phyloP scores from a whole-genome alignment of 257 asterid genomes.

The Rhazya stricta region DNA sequence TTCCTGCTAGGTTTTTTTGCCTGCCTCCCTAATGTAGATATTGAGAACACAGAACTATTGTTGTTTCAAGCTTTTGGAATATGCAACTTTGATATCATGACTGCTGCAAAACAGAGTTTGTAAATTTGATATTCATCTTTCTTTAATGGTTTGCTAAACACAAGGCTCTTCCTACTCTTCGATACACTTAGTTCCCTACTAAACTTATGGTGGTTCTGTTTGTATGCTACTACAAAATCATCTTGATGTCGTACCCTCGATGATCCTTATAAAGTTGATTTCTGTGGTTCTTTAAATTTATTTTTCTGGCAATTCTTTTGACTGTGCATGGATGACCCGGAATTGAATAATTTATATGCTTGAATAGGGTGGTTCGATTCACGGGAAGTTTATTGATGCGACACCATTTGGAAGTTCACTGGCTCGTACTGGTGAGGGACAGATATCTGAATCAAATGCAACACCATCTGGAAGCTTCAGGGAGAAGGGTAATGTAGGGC shows the following conservation, averaged over 20 bases:
- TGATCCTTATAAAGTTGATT: neutral
- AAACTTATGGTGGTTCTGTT: neutral
- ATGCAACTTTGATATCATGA: neutral
- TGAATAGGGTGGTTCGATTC: constrained; percentile 78
- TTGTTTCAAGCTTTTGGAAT: neutral
- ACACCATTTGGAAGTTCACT: constrained; percentile 72
- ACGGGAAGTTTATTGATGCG: constrained; percentile 82
- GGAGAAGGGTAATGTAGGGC: constrained; percentile 32
- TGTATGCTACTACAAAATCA: neutral
- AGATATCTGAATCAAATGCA: constrained; percentile 40
- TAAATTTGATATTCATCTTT: neutral
- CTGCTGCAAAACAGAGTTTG: neutral
- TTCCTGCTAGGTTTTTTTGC: neutral
- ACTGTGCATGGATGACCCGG: neutral
- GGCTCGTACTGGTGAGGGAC: constrained; percentile 29
- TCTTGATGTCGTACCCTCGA: neutral
- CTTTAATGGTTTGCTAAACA: neutral
- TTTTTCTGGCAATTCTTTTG: neutral
- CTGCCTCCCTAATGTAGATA: neutral
- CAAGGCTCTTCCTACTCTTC: neutral
- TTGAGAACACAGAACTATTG: neutral
- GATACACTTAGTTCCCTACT: neutral
- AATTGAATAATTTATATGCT: constrained; percentile 3
- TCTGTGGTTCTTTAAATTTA: neutral
- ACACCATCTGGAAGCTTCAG: constrained; percentile 69